These are phyloP conservation scores for Colletotrichum lindemuthianum DNA, from an alignment of 2,329 filamentous ascomycete genomes.

Conservation along the genomic window DNA sequence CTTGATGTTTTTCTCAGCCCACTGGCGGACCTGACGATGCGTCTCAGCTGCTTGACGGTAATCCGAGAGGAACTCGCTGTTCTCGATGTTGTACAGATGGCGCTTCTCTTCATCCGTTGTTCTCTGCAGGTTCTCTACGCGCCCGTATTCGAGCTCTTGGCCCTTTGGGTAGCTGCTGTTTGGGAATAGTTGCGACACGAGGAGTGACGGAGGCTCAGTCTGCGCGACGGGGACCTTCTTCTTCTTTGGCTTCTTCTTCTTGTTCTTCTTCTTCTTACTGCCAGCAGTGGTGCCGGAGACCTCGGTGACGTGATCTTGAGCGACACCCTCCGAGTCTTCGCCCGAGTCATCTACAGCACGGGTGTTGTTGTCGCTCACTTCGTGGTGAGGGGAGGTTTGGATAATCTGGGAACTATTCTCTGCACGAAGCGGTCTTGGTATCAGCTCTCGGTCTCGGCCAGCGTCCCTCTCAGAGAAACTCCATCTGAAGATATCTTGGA, in stretches of 20 bases:
- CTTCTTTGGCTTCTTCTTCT: slow-evolving; percentile 79
- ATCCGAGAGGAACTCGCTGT: slow-evolving; percentile 76
- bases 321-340: slow-evolving; percentile 65
- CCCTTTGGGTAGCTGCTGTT: slow-evolving; percentile 79
- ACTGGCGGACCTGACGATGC: slow-evolving; percentile 86
- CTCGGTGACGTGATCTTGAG: slow-evolving; percentile 59
- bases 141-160: slow-evolving; percentile 81
- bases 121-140: slow-evolving; percentile 79
- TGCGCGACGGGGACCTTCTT: slow-evolving; percentile 73
- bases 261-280: slow-evolving; percentile 79
- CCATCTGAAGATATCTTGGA: too few relatives aligned
- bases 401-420: too few relatives aligned
- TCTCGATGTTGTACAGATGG: slow-evolving; percentile 74
- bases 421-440: too few relatives aligned
- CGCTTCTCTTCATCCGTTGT: slow-evolving; percentile 88
- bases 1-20: slow-evolving; percentile 82
- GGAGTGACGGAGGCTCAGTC: slow-evolving; percentile 79
- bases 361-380: too few relatives aligned
- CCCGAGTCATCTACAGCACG: slow-evolving; percentile 53
- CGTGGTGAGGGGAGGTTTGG: too few relatives aligned
- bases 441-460: too few relatives aligned
- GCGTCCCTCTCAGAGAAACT: too few relatives aligned
- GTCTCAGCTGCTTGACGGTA: slow-evolving; percentile 86
- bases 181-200: slow-evolving; percentile 78
- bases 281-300: slow-evolving; percentile 46